Conservation (phyloP, 106 monocot species). For the Amphibolis antarctica region DNA sequence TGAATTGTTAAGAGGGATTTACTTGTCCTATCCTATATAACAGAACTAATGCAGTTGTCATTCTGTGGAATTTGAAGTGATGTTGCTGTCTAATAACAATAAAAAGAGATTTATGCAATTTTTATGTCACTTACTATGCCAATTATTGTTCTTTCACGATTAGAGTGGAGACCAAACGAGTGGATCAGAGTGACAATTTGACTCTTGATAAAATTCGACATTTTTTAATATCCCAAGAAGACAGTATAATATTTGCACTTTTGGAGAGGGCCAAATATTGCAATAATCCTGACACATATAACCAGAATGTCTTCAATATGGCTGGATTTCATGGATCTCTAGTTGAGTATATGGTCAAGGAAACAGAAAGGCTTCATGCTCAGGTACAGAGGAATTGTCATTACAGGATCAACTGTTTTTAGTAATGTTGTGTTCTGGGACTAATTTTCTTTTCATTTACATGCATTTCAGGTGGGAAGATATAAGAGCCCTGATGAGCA, state of each 20-base stretch:
- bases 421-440: neutral
- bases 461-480: conserved; percentile 52
- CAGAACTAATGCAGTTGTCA: too few species aligned
- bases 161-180: conserved; percentile 39
- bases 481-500: conserved; percentile 97
- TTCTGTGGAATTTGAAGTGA: too few species aligned
- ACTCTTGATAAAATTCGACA: conserved; percentile 71
- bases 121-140: too few species aligned
- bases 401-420: neutral
- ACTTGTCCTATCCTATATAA: too few species aligned
- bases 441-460: neutral
- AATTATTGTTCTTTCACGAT: neutral
- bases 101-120: too few species aligned
- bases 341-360: conserved; percentile 78
- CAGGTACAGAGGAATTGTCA: conserved; percentile 26
- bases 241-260: conserved; percentile 86
- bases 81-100: too few species aligned
- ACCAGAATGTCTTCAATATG: conserved; percentile 41
- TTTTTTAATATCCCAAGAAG: conserved; percentile 83
- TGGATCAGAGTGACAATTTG: conserved; percentile 66
- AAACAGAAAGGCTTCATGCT: conserved; percentile 90
- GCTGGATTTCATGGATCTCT: conserved; percentile 72
- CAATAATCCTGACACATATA: conserved; percentile 69
- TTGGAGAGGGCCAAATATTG: conserved; percentile 79
- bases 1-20: too few species aligned